These are phyloP conservation scores for Chloropicon primus DNA, from an alignment of 139 green algal species.

Conservation along the genomic window DNA sequence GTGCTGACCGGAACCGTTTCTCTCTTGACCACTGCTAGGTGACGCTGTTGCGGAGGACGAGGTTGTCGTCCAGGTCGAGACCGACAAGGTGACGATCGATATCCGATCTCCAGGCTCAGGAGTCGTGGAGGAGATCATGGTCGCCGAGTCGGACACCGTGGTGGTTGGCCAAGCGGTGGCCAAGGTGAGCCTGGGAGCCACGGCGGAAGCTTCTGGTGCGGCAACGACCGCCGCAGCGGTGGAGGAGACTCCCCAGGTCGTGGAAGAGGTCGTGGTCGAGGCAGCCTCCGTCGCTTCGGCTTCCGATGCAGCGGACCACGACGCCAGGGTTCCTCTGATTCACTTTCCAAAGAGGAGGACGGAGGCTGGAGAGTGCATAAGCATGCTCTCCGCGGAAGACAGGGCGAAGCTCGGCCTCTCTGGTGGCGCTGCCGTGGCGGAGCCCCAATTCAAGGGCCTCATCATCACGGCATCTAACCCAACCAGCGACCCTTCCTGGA, in stretches of 20 bases:
- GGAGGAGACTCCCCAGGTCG: background rate
- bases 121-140: slow-evolving; percentile 39
- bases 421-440: background rate
- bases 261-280: background rate
- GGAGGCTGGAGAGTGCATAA: too few species aligned
- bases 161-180: slow-evolving; percentile 65
- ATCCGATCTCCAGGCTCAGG: slow-evolving; percentile 25
- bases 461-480: background rate
- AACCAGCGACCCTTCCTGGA: background rate
- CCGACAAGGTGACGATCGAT: slow-evolving; percentile 73
- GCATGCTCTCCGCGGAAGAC: background rate
- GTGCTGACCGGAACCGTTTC: too few species aligned
- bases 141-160: slow-evolving; percentile 72
- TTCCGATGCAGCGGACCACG: too few species aligned
- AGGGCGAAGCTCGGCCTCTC: background rate
- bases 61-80: slow-evolving; percentile 93
- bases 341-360: too few species aligned
- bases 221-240: background rate
- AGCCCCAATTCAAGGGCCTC: background rate
- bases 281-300: slow-evolving; percentile 7
- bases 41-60: slow-evolving; percentile 82
- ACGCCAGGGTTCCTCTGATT: background rate
- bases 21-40: too few species aligned
- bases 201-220: slow-evolving; percentile 7
- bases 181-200: slow-evolving; percentile 40